Conservation (phyloP, 768 basidiomycete species). For the Mycena belliarum region DNA sequence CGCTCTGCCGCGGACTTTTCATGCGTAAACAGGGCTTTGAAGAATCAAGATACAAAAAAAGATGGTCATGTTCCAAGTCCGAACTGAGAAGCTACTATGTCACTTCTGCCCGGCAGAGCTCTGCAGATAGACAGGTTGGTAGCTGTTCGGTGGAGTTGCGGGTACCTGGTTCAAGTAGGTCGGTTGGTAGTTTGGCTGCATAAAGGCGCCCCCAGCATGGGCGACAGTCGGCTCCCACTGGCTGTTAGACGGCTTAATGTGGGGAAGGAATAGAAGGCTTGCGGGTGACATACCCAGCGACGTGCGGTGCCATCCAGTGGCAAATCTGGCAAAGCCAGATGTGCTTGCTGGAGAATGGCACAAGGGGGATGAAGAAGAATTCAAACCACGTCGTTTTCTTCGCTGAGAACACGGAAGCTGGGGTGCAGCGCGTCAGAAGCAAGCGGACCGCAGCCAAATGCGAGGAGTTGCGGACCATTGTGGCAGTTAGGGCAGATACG, state of each 20-base stretch:
- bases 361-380: conserved; percentile 70
- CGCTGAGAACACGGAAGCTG: conserved; percentile 62
- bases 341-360: conserved; percentile 62
- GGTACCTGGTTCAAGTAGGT: conserved; percentile 33
- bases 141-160: conserved; percentile 5
- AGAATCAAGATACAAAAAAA: conserved; percentile 4
- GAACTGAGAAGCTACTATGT: neutral
- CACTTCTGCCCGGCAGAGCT: conserved; percentile 9
- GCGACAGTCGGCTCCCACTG: conserved; percentile 36
- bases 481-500: conserved; percentile 72
- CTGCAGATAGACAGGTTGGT: conserved; percentile 18
- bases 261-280: neutral
- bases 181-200: conserved; percentile 43
- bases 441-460: neutral
- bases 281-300: conserved; percentile 45
- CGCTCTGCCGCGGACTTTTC: no score
- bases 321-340: conserved; percentile 77
- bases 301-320: conserved; percentile 58
- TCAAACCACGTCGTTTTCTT: conserved; percentile 76
- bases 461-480: conserved; percentile 51
- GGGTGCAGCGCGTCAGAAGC: conserved; percentile 3
- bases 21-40: no score
- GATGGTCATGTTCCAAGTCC: neutral
- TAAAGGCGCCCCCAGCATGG: conserved; percentile 26
- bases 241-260: conserved; percentile 21